Conservation (phyloP, 2,329 filamentous ascomycete genomes). For the Pseudovirgaria hyperparasitica region DNA sequence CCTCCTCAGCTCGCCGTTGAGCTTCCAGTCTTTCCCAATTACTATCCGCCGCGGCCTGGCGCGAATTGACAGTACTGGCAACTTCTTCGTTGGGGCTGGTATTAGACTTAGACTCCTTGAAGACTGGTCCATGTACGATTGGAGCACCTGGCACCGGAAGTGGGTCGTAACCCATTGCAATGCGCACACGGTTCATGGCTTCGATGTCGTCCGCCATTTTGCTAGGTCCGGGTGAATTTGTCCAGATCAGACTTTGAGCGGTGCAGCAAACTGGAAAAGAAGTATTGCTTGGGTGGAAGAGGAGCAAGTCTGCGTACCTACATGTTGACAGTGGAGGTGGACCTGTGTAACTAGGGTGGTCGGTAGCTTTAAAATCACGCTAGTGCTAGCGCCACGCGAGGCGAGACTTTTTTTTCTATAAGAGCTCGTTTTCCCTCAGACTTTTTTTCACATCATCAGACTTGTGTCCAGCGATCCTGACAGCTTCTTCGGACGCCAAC, state of each 20-base stretch:
- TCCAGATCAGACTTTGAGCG: background rate
- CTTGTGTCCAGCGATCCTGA: slow-evolving; percentile 79
- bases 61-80: slow-evolving; percentile 72
- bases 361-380: slow-evolving; percentile 1
- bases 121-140: slow-evolving; percentile 40
- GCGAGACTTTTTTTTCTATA: slow-evolving; percentile 16
- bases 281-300: background rate
- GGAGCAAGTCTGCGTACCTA: too few species aligned
- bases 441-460: slow-evolving; percentile 40
- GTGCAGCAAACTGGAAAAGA: background rate
- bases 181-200: slow-evolving; percentile 85
- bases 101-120: slow-evolving; percentile 40
- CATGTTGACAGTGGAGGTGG: slow-evolving; percentile 2
- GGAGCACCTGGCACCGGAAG: slow-evolving; percentile 64
- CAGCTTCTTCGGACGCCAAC: slow-evolving; percentile 40
- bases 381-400: slow-evolving; percentile 12
- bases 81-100: slow-evolving; percentile 51
- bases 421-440: slow-evolving; percentile 23
- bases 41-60: slow-evolving; percentile 58
- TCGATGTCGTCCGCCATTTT: slow-evolving; percentile 46
- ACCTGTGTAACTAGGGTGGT: slow-evolving; percentile 3
- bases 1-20: slow-evolving; percentile 59
- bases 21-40: slow-evolving; percentile 62
- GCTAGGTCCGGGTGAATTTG: slow-evolving; percentile 12
- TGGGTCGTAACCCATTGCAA: slow-evolving; percentile 80